These are phyloP conservation scores for Solanum chilense DNA, from an alignment of 257 asterid genomes.

Conservation along the genomic window DNA sequence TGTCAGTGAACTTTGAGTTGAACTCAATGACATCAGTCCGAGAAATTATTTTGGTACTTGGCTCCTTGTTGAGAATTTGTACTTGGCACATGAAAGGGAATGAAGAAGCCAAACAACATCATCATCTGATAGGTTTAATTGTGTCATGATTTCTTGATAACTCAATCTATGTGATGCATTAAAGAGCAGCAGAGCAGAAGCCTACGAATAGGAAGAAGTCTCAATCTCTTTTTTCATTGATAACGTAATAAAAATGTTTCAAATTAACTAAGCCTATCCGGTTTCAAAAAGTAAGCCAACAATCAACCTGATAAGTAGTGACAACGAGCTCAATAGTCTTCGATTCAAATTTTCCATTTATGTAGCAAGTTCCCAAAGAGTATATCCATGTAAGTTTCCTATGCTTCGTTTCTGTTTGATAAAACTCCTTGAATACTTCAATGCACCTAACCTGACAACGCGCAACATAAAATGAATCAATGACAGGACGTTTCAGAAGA, in stretches of 20 bases:
- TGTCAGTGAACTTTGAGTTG: constrained; percentile 86
- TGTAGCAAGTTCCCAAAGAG: constrained; percentile 91
- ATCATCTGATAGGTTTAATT: constrained; percentile 78
- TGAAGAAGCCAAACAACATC: constrained; percentile 90
- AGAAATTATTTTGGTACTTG: constrained; percentile 68
- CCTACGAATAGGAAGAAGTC: constrained; percentile 27
- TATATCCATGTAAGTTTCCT: constrained; percentile 89
- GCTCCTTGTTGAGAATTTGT: constrained; percentile 89
- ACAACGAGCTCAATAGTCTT: constrained; percentile 83
- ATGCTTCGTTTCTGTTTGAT: constrained; percentile 94
- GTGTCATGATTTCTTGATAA: constrained; percentile 81
- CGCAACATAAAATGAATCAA: not conserved
- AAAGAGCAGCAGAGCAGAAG: constrained; percentile 76
- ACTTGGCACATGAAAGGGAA: constrained; percentile 96
- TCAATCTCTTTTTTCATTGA: not conserved
- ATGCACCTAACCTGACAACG: constrained; percentile 71
- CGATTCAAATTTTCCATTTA: constrained; percentile 82
- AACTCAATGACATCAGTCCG: constrained; percentile 77
- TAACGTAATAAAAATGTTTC: not conserved
- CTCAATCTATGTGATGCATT: constrained; percentile 79
- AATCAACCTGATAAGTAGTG: constrained; percentile 83
- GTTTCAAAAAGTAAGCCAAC: not conserved
- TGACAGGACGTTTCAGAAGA: not conserved
- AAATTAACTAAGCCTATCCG: not conserved
- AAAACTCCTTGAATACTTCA: constrained; percentile 91